Evolutionary conservation across 1,139 yeast species (phyloP).

Genomic region (Yarrowia galli): DNA sequence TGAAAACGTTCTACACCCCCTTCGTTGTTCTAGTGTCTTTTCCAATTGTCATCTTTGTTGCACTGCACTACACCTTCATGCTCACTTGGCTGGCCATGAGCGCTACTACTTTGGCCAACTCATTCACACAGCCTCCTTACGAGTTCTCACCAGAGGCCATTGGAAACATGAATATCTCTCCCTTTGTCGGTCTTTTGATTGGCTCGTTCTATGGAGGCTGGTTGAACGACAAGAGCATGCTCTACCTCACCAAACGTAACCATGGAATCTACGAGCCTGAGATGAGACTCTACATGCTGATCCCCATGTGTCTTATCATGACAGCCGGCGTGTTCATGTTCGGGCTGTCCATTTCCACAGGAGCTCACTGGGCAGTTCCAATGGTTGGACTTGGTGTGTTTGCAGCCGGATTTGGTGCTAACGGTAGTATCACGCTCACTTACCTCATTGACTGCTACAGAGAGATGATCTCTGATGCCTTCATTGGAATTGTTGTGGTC

Average conservation of each 20-base stretch:
- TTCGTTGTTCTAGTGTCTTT: slow-evolving; percentile 1
- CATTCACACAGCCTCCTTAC: slow-evolving; percentile 19
- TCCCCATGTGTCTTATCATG: slow-evolving; percentile 6
- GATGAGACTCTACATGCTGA: slow-evolving; percentile 24
- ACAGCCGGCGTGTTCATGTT: slow-evolving; percentile 27
- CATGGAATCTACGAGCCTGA: slow-evolving; percentile 17
- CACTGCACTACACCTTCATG: slow-evolving; percentile 13
- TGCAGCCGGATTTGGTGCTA: slow-evolving; percentile 16
- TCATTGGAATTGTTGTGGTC: slow-evolving; percentile 23
- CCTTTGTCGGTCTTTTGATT: slow-evolving; percentile 3
- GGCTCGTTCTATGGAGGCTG: slow-evolving; percentile 28
- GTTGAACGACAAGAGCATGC: slow-evolving; percentile 19
- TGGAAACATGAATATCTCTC: slow-evolving; percentile 14
- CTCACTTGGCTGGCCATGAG: slow-evolving; percentile 20
- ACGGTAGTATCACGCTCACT: slow-evolving; percentile 5
- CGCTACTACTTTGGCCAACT: slow-evolving; percentile 15
- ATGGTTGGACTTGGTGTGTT: slow-evolving; percentile 16
- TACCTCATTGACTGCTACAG: slow-evolving; percentile 20
- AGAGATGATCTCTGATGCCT: slow-evolving; percentile 11
- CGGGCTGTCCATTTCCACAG: background rate
- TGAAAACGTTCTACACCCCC: slow-evolving; percentile 11
- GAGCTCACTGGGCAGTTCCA: slow-evolving; percentile 21
- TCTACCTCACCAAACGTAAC: slow-evolving; percentile 12
- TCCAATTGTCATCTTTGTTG: slow-evolving; percentile 7
- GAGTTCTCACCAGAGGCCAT: slow-evolving; percentile 8